Evolutionary conservation across 1,284 basidiomycete species (phyloP), one percentile per base, ranked within the genome.

Genomic region (Pulveroboletus sp.): DNA sequence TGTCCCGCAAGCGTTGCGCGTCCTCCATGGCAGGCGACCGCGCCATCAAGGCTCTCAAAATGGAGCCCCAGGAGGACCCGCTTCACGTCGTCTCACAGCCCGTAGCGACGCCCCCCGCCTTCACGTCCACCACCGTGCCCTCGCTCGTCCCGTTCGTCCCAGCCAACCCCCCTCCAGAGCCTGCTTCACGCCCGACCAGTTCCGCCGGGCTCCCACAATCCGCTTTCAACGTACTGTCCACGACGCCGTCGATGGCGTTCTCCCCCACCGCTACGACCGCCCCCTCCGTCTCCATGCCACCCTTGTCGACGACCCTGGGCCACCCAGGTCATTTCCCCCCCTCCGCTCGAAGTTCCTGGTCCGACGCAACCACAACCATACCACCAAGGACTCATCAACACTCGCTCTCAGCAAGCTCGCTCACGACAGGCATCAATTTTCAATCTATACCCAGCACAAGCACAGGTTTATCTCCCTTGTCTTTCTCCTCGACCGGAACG

Each of bases 1-100:
- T 69, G 38, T 76, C 78, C 49, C 83, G 87, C 45, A 89, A 89
- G 69, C 83, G 87, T 24, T 86, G 84, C 59, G 86, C 82, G 17
- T 84, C 85, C n/a, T 82, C 81, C 48, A 74, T 83, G 56, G 82
- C 78, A 22, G 84, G 80, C 55, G 81, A 84, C 54, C 80, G 87
- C 22, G 80, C 75, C 38, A 75, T 83, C 49, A 89, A 89, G 65
- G 79, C 83, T 20, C 74, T 84, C 60, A 89, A 89, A 73, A 75
- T 85, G 60, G 87, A 89, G 63, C 85, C 87, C 25, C 79, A 77
- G 60, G 87, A 89, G 35, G 85, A 87, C 22, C 17, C 61, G 9
- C 58, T 74, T 25, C 71, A 72, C 50, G 50, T 68, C 22, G 54
- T 75, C 7, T 61, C 74, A 15, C 62, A 70, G 24, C 58, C 67